Percentiles rank a stretch among this genome's conserved stretches.
These are phyloP conservation scores for Hyaloscypha hepaticicola DNA, from an alignment of 495 filamentous ascomycete species.

Conservation along the genomic window DNA sequence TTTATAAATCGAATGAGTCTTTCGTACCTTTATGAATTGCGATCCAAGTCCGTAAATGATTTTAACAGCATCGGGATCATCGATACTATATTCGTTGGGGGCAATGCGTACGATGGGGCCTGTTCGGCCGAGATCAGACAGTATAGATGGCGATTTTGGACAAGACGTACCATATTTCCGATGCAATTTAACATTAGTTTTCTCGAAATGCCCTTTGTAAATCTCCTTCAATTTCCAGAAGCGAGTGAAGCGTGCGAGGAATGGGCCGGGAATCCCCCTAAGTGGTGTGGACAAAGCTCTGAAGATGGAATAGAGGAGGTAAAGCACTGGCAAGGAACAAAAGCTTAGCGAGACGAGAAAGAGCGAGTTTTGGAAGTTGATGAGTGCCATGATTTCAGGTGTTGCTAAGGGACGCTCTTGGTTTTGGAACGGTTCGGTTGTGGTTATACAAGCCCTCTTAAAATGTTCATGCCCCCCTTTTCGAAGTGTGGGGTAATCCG, in stretches of 20 bases:
- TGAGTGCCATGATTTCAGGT: not conserved
- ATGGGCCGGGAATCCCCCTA: slow-evolving; percentile 20
- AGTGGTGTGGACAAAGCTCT: slow-evolving; percentile 13
- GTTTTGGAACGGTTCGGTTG: not conserved
- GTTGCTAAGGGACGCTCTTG: not conserved
- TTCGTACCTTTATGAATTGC: slow-evolving; percentile 9
- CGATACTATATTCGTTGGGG: slow-evolving; percentile 52
- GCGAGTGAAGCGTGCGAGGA: slow-evolving; percentile 41
- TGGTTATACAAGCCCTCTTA: not conserved
- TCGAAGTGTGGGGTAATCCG: not conserved
- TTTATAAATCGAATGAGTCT: not conserved
- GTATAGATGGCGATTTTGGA: slow-evolving; percentile 12
- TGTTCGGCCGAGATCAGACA: not conserved
- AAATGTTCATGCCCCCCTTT: not conserved
- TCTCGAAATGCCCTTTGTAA: slow-evolving; percentile 40
- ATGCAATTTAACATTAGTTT: slow-evolving; percentile 47
- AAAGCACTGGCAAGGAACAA: not conserved
- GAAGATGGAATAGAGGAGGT: not conserved
- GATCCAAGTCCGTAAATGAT: slow-evolving; percentile 44
- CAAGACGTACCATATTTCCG: slow-evolving; percentile 27
- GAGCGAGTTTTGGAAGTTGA: not conserved
- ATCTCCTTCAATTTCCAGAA: slow-evolving; percentile 47
- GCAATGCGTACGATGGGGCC: slow-evolving; percentile 48
- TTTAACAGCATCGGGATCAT: slow-evolving; percentile 42
- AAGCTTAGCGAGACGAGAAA: not conserved